Conservation (phyloP, 192 early-diverging fungal species). For the Spizellomyces sp. region DNA sequence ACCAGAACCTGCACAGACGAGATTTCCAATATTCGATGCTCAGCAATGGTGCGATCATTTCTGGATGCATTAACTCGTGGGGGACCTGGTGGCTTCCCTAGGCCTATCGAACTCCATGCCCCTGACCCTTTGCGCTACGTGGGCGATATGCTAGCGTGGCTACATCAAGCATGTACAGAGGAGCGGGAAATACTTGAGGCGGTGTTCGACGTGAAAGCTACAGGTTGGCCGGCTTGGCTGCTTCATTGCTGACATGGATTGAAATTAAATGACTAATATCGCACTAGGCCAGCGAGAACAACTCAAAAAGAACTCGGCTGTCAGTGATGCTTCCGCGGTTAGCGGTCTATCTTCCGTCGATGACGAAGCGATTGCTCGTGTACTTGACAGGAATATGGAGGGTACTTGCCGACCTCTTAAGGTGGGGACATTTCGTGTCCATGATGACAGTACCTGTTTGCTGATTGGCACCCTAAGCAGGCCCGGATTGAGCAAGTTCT, state of each 20-base stretch:
- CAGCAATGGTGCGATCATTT: constrained; percentile 68
- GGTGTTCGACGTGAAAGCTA: constrained; percentile 55
- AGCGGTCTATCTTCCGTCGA: not conserved
- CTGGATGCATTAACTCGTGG: constrained; percentile 76
- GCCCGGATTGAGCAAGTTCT: constrained; percentile 79
- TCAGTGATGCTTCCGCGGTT: too few species aligned
- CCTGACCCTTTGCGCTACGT: constrained; percentile 89
- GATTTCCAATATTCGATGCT: constrained; percentile 66
- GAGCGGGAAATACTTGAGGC: constrained; percentile 88
- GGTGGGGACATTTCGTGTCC: constrained; percentile 39
- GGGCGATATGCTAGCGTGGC: constrained; percentile 96
- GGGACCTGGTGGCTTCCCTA: constrained; percentile 72
- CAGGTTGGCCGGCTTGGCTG: constrained; percentile 14
- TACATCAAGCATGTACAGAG: constrained; percentile 87
- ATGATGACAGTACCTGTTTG: not conserved
- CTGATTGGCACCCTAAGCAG: constrained; percentile 26
- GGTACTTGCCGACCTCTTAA: constrained; percentile 75
- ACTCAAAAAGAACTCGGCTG: too few species aligned
- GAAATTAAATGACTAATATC: not conserved
- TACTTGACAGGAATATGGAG: constrained; percentile 73
- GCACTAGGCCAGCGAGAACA: too few species aligned
- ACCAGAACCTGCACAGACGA: constrained; percentile 72
- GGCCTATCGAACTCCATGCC: constrained; percentile 92
- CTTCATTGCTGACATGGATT: not conserved
- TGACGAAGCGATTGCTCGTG: constrained; percentile 47